Base-by-base conservation (phyloP, 192 early-diverging fungal genomes). In the Coemansia sp. region DNA sequence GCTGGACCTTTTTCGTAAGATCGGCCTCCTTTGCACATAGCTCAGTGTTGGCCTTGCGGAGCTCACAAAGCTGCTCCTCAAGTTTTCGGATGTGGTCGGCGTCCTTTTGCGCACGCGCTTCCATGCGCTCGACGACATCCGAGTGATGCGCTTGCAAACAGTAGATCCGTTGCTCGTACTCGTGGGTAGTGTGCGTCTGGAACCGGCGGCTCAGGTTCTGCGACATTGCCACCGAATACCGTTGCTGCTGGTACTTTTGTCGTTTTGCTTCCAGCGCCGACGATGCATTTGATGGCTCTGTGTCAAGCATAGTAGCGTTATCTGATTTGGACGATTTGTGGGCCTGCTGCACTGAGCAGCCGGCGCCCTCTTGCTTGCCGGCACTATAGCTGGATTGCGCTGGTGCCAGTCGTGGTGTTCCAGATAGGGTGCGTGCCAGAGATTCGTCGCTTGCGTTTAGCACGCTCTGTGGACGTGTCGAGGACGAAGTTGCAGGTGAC, bases 121-220 rank as follows among this genome's bases (percentile, higher is more conserved):
- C 78, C 66, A 81, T 62, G 14, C 78, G 66, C 49, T 76, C 78
- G 12, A 81, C 75, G 5, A 70, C 67, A 16, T 81, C 78, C 15
- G 78, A 55, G 64, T 81, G 74, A 20, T 81, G 78, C 5, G 78
- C 36, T 63, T 81, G 78, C n/a, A 81, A 64, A 49, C 78, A 76
- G 64, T 81, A 76, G 43, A 81, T 81, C 35, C 78, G 78, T 53
- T 81, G 78, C 64, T 81, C 78, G 57, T 76, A 76, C 49, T 81
- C 73, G 66, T 81, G 78, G 3, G 73, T 61, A 12, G 68, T 35
- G 9, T 60, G 73, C 16, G 73, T 63, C 49, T 81, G 78, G 58
- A 81, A 81, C 11, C 78, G 78, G 9, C 78, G 73, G 60, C 43
- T 72, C 30, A 81, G 44, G 45, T 75, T 81, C 26, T 81, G 73